phyloP scores from a whole-genome alignment of 345 rosid genomes.

The Populus nigra region DNA sequence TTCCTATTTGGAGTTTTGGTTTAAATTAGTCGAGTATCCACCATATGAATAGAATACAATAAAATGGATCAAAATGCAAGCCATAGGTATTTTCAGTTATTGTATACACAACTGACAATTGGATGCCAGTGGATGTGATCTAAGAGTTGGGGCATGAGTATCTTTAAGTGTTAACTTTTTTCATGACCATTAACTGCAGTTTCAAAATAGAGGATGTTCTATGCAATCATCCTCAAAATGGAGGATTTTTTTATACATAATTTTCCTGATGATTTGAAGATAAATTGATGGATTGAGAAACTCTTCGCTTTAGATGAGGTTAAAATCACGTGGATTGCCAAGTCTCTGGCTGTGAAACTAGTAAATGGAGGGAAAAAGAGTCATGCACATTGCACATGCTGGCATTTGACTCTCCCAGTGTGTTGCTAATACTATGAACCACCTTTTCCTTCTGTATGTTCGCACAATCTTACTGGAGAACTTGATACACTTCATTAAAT shows the following conservation, averaged over 20 bases:
- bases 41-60: too few relatives aligned
- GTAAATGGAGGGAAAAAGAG: neutral
- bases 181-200: neutral
- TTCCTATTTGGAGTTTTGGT: neutral
- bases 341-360: neutral
- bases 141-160: neutral
- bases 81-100: too few relatives aligned
- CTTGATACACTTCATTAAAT: neutral
- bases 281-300: neutral
- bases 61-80: too few relatives aligned
- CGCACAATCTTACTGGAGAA: neutral
- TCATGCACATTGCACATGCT: neutral
- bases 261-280: neutral
- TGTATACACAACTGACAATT: too few relatives aligned
- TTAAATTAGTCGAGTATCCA: too few relatives aligned
- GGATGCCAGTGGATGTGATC: neutral
- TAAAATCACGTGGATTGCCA: neutral
- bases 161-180: neutral
- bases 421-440: neutral
- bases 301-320: neutral
- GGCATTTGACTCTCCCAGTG: neutral
- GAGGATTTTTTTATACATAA: neutral
- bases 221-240: neutral
- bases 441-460: neutral
- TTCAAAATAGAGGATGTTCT: neutral